phyloP scores from a whole-genome alignment of 495 filamentous ascomycete genomes.

The Podospora pseudopauciseta region DNA sequence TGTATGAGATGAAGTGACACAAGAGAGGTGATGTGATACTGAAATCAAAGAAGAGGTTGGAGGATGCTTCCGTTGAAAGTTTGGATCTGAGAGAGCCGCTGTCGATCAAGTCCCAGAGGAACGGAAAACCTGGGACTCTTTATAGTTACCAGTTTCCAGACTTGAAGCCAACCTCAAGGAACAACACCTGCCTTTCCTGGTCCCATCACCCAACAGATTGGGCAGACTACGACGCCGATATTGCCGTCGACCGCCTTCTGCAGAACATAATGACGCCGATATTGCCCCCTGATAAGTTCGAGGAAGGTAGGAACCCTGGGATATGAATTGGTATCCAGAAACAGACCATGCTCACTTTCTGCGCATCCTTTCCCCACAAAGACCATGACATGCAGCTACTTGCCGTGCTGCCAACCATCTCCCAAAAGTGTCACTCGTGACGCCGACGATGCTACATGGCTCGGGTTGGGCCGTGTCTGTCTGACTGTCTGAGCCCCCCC shows the following conservation, averaged over 20 bases:
- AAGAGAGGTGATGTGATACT: not conserved
- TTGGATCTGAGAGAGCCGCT: not conserved
- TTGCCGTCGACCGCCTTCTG: not conserved
- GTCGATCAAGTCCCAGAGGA: constrained; percentile 10
- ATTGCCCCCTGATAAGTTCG: constrained; percentile 14
- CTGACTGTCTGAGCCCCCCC: constrained; percentile 11
- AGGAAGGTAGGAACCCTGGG: constrained; percentile 18
- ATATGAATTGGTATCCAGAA: constrained; percentile 15
- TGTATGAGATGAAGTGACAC: constrained; percentile 6
- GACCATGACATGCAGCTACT: constrained; percentile 4
- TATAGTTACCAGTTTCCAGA: constrained; percentile 17
- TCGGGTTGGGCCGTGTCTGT: constrained; percentile 34
- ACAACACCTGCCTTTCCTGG: constrained; percentile 1
- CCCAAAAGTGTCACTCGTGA: constrained; percentile 25
- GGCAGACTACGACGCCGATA: constrained; percentile 15
- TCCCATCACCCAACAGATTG: constrained; percentile 13
- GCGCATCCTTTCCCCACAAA: constrained; percentile 25
- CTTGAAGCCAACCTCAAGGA: not conserved
- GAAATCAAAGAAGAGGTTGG: constrained; percentile 3
- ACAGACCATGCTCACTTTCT: constrained; percentile 21
- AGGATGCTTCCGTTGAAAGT: not conserved
- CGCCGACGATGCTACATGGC: constrained; percentile 27
- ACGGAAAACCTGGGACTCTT: constrained; percentile 10
- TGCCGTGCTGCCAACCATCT: constrained; percentile 16
- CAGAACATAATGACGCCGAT: constrained; percentile 12